These are phyloP conservation scores for Ophiostoma piceae DNA, from an alignment of 2,329 filamentous ascomycete species.

Conservation along the genomic window DNA sequence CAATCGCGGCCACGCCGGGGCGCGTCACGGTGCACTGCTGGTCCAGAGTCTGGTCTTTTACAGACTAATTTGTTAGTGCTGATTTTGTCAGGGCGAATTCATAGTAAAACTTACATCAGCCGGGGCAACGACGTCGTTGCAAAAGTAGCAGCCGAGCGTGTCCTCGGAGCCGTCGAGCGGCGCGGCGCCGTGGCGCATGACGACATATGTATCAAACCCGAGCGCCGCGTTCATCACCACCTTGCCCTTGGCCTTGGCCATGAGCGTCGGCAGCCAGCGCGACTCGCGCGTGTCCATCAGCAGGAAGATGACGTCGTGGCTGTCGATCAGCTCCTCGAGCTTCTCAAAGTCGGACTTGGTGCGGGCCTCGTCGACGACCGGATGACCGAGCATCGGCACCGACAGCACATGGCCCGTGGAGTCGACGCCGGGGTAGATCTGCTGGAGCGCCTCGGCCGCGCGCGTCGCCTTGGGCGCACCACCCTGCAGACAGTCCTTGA, in stretches of 20 bases:
- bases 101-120: slow-evolving; percentile 87
- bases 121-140: slow-evolving; percentile 93
- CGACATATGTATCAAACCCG: slow-evolving; percentile 93
- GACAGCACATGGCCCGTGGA: slow-evolving; percentile 73
- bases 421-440: slow-evolving; percentile 88
- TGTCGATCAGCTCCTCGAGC: slow-evolving; percentile 67
- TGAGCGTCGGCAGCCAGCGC: slow-evolving; percentile 90
- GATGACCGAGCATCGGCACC: slow-evolving; percentile 94
- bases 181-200: slow-evolving; percentile 87
- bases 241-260: slow-evolving; percentile 88
- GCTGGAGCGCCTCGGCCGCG: slow-evolving; percentile 71
- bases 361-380: slow-evolving; percentile 66
- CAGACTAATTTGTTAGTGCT: slow-evolving; percentile 58
- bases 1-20: slow-evolving; percentile 85
- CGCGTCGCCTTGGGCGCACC: slow-evolving; percentile 76
- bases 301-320: slow-evolving; percentile 91
- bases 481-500: slow-evolving; percentile 80
- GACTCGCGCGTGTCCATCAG: slow-evolving; percentile 95
- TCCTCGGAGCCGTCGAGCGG: slow-evolving; percentile 51
- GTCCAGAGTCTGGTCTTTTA: slow-evolving; percentile 91
- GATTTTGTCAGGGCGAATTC: no score
- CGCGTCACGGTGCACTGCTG: slow-evolving; percentile 97
- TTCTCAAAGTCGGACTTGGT: slow-evolving; percentile 69
- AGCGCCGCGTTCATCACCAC: slow-evolving; percentile 95
- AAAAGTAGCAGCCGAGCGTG: slow-evolving; percentile 92